These are phyloP conservation scores for Penicillium sp. DNA, from an alignment of 2,329 filamentous ascomycete species.

Conservation along the genomic window DNA sequence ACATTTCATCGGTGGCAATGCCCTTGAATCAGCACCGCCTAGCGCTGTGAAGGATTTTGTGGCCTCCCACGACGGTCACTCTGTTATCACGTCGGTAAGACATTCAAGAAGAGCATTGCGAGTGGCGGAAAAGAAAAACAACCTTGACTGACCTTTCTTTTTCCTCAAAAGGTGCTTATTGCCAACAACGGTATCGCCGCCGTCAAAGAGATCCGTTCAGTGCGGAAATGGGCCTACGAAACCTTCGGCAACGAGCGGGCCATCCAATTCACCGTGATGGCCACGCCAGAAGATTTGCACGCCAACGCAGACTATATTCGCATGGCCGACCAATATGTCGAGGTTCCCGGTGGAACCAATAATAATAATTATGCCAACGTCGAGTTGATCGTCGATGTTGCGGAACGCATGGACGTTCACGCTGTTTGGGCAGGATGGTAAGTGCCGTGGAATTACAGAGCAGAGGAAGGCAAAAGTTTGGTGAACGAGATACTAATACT, in stretches of 20 bases:
- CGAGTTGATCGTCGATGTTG: constrained; percentile 96
- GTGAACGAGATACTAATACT: background rate
- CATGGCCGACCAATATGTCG: constrained; percentile 99
- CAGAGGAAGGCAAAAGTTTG: too few relatives aligned
- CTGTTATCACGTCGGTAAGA: constrained; percentile 90
- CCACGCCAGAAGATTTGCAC: constrained; percentile 92
- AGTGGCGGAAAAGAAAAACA: background rate
- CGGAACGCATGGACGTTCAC: constrained; percentile 96
- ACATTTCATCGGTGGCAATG: constrained; percentile 97
- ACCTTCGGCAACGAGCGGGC: constrained; percentile 97
- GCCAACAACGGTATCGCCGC: constrained; percentile 99
- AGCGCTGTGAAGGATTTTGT: constrained; percentile 97
- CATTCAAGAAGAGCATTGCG: background rate
- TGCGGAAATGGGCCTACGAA: constrained; percentile 99
- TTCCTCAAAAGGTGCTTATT: constrained; percentile 71
- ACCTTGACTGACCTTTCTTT: constrained; percentile 16
- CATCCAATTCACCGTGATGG: constrained; percentile 99
- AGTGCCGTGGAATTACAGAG: constrained; percentile 33
- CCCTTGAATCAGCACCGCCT: constrained; percentile 72
- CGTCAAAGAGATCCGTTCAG: constrained; percentile 98
- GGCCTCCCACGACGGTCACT: constrained; percentile 82
- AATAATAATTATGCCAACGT: constrained; percentile 99
- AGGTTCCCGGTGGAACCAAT: constrained; percentile 97
- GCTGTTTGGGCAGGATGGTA: constrained; percentile 99
- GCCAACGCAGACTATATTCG: constrained; percentile 99